A percentile compares a stretch with the other conserved stretches of the same genome.
These are phyloP conservation scores for Guyanaporus albipodus DNA, from an alignment of 768 basidiomycete genomes.

Conservation along the genomic window DNA sequence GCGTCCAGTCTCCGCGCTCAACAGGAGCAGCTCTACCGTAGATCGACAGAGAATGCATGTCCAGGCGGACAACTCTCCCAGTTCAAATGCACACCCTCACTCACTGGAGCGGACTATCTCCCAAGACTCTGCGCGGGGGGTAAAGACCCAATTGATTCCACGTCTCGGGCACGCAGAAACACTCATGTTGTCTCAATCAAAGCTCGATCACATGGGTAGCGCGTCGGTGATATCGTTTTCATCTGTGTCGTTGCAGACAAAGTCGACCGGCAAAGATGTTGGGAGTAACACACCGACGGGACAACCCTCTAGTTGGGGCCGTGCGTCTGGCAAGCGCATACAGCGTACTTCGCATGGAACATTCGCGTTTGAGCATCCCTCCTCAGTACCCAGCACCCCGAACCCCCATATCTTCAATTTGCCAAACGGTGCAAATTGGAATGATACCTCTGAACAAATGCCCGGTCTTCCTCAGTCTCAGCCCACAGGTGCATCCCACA, in stretches of 20 bases:
- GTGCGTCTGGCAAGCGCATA: conserved; percentile 42
- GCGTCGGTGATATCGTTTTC: conserved; percentile 33
- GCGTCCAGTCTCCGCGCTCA: conserved; percentile 47
- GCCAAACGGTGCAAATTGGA: conserved; percentile 12
- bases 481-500: conserved; percentile 23
- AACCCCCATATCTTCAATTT: conserved; percentile 18
- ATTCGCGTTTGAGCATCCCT: conserved; percentile 68
- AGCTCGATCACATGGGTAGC: conserved; percentile 37
- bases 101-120: conserved; percentile 26
- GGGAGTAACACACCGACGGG: conserved; percentile 28
- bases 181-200: conserved; percentile 22
- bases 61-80: conserved; percentile 4
- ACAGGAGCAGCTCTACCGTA: conserved; percentile 27
- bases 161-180: conserved; percentile 18
- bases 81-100: conserved; percentile 13
- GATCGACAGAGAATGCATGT: conserved; percentile 13
- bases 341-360: conserved; percentile 48
- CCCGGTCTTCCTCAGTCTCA: conserved; percentile 11
- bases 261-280: conserved; percentile 30
- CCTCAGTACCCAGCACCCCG: conserved; percentile 45
- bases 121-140: conserved; percentile 22
- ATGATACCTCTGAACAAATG: not conserved
- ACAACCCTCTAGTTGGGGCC: conserved; percentile 56
- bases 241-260: conserved; percentile 37
- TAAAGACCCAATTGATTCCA: conserved; percentile 6